Evolutionary conservation across 257 asterid genomes (phyloP), one percentile per base, ranked within the genome.

Genomic region (Solanum gandarillasii): DNA sequence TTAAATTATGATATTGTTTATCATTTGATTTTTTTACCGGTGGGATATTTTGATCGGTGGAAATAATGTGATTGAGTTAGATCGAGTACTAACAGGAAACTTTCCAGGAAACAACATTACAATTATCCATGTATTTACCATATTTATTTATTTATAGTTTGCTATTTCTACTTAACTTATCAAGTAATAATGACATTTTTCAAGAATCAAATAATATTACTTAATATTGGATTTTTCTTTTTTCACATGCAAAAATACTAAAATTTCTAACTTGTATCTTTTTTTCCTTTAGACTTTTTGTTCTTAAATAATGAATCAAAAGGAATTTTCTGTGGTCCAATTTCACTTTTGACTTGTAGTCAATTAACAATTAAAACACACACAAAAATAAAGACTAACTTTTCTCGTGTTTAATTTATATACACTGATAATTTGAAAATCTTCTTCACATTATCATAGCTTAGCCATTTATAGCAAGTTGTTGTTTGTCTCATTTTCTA

Each of bases 41-140:
- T 95, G 98, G 98, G 97, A 94, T 86, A 90, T 90, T 38, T 76
- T 94, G 41, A 90, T 92, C n/a, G 46, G 88, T 87, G 96, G 92
- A 29, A 90, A 88, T 84, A 91, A 91, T 13, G 91, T 90, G 75
- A 71, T 39, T 86, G 88, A 91, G 55, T 91, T 93, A 27, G 96
- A 95, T 12, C 92, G 85, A 83, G 88, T 94, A 88, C 75, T 95
- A 27, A 91, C 96, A 3, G 95, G 97, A 31, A 60, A 75, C 12
- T 89, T 91, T 89, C 92, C 92, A 55, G 95, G 93, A 87, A 95
- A 93, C 29, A 87, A 89, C 36, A 84, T 95, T 87, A 89, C 97
- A 68, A 74, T 94, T 25, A 83, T 95, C 72, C 96, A 94, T 95
- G 98, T 95, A 89, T 20, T 36, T 71, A 1, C 2, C 79, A 32